These are phyloP conservation scores for Leccinum incarnatum DNA, from an alignment of 768 basidiomycete genomes.

Conservation along the genomic window DNA sequence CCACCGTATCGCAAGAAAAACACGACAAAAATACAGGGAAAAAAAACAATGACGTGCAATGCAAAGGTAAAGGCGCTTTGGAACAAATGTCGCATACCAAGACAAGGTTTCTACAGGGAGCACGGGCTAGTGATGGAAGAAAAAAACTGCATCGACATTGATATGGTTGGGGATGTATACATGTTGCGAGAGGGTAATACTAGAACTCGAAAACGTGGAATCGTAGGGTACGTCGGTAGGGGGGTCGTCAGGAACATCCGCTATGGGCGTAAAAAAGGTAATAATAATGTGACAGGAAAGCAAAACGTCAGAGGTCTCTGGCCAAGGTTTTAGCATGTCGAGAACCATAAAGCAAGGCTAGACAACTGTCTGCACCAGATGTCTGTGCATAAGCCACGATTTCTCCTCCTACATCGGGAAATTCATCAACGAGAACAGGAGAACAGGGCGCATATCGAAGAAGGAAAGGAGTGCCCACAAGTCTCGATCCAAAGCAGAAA, in stretches of 20 bases:
- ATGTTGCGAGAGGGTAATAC: background rate
- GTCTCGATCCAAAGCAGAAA: background rate
- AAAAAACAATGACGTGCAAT: background rate
- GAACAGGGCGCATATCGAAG: background rate
- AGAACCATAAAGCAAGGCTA: background rate
- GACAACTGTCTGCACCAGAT: background rate
- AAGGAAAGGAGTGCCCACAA: background rate
- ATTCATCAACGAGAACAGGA: background rate
- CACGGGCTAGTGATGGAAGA: background rate
- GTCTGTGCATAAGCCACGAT: conserved; percentile 6
- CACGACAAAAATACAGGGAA: background rate
- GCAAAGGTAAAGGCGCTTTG: background rate
- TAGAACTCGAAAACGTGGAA: background rate
- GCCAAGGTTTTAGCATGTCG: background rate
- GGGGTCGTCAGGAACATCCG: background rate
- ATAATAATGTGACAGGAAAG: conserved; percentile 4
- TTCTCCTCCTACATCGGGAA: background rate
- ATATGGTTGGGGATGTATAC: background rate
- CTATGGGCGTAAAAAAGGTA: background rate
- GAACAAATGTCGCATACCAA: background rate
- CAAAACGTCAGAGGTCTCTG: background rate
- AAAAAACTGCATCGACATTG: background rate
- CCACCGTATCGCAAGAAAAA: background rate
- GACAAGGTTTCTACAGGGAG: background rate
- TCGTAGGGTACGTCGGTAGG: conserved; percentile 3